Conservation (phyloP, 768 basidiomycete genomes). For the Trametes punicea region DNA sequence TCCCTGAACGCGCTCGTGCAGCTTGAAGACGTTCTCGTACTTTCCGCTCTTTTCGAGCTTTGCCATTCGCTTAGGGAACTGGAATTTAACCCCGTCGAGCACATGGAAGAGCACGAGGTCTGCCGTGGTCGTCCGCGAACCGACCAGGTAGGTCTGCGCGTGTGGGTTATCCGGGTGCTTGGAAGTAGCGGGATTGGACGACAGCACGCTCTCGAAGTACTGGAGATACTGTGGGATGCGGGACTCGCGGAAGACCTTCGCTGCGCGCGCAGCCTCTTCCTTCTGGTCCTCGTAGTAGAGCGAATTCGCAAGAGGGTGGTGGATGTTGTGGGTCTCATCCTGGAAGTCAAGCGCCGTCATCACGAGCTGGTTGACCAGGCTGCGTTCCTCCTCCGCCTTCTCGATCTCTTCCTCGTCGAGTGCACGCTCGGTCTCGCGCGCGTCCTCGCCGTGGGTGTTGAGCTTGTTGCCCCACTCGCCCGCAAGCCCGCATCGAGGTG, state of each 20-base stretch:
- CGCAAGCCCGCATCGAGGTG: conserved; percentile 34
- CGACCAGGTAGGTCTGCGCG: conserved; percentile 29
- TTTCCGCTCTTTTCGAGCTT: conserved; percentile 24
- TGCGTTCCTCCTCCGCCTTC: conserved; percentile 31
- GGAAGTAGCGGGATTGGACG: conserved; percentile 25
- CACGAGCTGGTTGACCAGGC: conserved; percentile 37
- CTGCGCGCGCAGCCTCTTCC: conserved; percentile 30
- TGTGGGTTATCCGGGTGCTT: conserved; percentile 12
- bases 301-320: conserved; percentile 36
- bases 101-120: conserved; percentile 43
- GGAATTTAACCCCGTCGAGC: conserved; percentile 30
- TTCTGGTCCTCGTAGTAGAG: conserved; percentile 44
- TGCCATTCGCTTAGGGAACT: conserved; percentile 36
- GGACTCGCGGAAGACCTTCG: conserved; percentile 33
- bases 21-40: conserved; percentile 31
- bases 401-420: conserved; percentile 28
- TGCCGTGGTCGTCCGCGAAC: conserved; percentile 35
- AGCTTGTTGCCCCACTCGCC: conserved; percentile 22
- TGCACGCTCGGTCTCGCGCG: conserved; percentile 3
- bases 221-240: conserved; percentile 41
- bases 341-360: conserved; percentile 34
- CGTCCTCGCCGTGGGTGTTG: conserved; percentile 1
- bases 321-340: conserved; percentile 34
- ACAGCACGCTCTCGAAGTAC: conserved; percentile 35
- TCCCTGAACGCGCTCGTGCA: conserved; percentile 32